These are phyloP conservation scores for Alternaria rosae DNA, from an alignment of 2,329 filamentous ascomycete species.

Conservation along the genomic window DNA sequence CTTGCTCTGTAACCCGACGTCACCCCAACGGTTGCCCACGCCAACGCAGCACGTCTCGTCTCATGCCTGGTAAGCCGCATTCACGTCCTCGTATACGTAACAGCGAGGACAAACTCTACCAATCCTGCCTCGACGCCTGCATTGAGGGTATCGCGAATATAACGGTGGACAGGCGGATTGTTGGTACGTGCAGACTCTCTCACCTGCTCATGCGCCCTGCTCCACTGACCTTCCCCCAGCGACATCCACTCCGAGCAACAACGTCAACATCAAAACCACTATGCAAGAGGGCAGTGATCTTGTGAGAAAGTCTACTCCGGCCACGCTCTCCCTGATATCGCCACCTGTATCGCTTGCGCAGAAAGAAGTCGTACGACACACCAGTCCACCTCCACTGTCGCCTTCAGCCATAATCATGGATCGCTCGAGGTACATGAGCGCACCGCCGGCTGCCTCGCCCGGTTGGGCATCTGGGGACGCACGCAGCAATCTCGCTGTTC, in stretches of 20 bases:
- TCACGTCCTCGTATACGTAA: conserved; percentile 3
- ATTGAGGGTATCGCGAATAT: conserved; percentile 27
- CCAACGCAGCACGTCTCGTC: neutral
- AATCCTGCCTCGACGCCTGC: conserved; percentile 22
- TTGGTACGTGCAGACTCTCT: conserved; percentile 9
- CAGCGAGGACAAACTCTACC: conserved; percentile 22
- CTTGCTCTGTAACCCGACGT: neutral
- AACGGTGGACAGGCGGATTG: conserved; percentile 9
- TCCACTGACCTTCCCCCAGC: conserved; percentile 7
- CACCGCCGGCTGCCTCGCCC: conserved; percentile 4
- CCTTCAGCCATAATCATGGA: conserved; percentile 18
- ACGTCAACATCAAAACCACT: neutral
- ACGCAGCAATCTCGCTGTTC: conserved; percentile 30
- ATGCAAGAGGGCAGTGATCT: neutral
- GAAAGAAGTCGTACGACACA: neutral
- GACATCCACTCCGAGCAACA: conserved; percentile 5
- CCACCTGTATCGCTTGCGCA: conserved; percentile 15
- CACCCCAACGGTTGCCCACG: neutral
- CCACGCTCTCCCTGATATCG: conserved; percentile 5
- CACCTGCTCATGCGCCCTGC: conserved; percentile 1
- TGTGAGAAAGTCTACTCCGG: neutral
- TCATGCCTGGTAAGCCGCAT: conserved; percentile 17
- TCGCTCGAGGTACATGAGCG: conserved; percentile 13
- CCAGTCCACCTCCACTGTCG: neutral
- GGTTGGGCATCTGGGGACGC: conserved; percentile 8